Evolutionary conservation across 2,329 filamentous ascomycete species (phyloP).

Genomic region (Pestalotiopsis fici): DNA sequence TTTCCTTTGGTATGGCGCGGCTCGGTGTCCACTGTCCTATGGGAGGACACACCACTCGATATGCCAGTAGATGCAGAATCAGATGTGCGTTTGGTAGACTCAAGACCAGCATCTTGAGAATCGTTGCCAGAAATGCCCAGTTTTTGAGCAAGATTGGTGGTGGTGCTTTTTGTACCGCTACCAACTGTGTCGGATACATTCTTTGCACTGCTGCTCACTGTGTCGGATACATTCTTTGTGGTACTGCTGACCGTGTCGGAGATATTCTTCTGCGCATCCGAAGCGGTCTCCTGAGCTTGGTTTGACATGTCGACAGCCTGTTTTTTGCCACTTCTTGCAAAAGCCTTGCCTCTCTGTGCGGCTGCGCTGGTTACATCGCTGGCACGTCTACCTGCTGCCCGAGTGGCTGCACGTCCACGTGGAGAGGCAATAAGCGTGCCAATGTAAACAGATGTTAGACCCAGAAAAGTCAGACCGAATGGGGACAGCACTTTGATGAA

Average conservation of each 20-base stretch:
- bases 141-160: background rate
- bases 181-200: background rate
- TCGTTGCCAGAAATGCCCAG: background rate
- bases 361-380: background rate
- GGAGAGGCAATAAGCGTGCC: background rate
- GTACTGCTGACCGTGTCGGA: background rate
- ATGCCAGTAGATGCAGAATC: background rate
- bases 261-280: background rate
- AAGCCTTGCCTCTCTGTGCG: background rate
- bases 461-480: background rate
- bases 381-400: background rate
- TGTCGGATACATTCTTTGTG: background rate
- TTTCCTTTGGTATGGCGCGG: background rate
- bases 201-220: background rate
- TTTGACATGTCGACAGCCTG: background rate
- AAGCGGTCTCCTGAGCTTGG: background rate
- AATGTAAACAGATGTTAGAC: constrained; percentile 2
- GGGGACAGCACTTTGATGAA: constrained; percentile 1
- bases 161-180: background rate
- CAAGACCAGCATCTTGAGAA: background rate
- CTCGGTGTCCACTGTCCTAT: background rate
- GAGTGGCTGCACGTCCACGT: background rate
- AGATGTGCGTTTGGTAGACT: background rate
- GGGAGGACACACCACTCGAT: background rate
- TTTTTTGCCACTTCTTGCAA: background rate